Conservation (phyloP, 2,329 filamentous ascomycete genomes). For the Xylaria polymorpha region DNA sequence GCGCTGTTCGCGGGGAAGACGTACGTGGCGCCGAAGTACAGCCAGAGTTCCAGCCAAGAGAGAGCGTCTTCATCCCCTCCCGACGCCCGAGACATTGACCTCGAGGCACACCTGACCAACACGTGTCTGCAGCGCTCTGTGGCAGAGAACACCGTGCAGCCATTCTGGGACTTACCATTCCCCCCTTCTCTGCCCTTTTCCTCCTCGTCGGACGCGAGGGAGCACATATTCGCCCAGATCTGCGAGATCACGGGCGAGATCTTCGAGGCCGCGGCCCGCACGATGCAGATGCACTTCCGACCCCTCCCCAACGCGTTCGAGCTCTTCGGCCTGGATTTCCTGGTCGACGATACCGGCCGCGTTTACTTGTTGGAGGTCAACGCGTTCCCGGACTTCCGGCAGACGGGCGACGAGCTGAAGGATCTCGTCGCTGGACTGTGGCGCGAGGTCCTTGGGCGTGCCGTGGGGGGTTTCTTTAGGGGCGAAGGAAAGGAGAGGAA, state of each 20-base stretch:
- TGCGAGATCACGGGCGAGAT: constrained; percentile 77
- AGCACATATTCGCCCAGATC: constrained; percentile 78
- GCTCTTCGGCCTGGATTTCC: constrained; percentile 89
- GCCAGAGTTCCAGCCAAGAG: background rate
- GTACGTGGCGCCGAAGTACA: constrained; percentile 72
- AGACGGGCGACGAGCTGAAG: constrained; percentile 82
- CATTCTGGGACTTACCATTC: constrained; percentile 76
- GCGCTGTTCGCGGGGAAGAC: constrained; percentile 85
- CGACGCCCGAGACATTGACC: constrained; percentile 58
- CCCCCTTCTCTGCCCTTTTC: constrained; percentile 30
- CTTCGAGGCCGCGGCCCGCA: constrained; percentile 86
- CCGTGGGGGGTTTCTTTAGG: constrained; percentile 75
- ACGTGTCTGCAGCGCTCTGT: constrained; percentile 84
- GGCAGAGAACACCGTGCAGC: constrained; percentile 73
- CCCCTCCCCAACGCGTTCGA: constrained; percentile 90
- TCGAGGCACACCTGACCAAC: constrained; percentile 89
- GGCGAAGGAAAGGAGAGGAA: constrained; percentile 44
- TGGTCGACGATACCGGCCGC: constrained; percentile 74
- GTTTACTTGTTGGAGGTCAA: constrained; percentile 92
- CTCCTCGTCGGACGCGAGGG: constrained; percentile 57
- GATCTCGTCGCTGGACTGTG: constrained; percentile 81
- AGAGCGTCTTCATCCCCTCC: background rate
- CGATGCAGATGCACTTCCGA: constrained; percentile 92
- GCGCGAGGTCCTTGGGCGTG: constrained; percentile 75
- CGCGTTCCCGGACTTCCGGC: constrained; percentile 94